Base-by-base conservation (phyloP, 2,329 filamentous ascomycete species). In the Aspergillus terreus region DNA sequence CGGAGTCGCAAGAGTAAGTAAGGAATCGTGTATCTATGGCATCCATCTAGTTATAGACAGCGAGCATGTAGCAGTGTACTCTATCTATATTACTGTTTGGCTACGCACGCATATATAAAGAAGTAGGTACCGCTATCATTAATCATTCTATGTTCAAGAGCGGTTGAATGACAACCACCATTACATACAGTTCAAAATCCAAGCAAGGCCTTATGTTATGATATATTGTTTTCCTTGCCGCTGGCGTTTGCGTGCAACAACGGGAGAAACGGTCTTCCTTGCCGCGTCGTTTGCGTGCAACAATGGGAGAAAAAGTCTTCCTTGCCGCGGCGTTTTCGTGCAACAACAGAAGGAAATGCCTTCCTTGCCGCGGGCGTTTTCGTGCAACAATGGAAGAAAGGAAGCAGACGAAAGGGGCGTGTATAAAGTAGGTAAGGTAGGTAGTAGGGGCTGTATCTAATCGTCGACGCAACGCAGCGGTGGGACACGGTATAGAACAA, bases 1-100 rank as follows among this genome's bases (percentile, higher is more conserved):
- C 51, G 40, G 47, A 50, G 46, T 23, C 35, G 46, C 11, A 56
- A 51, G 32, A 55, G 51, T 47, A 55, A 44, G 44, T 50, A 43
- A 32, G 19, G 19, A 44, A 32, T 36, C 10, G 6, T 17, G 43
- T 45, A 12, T 17, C n/a, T 23, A 38, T 38, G 11, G 23, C 23
- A 23, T 23, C 23, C 23, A 23, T 23, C 6, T 23, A 23, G 23
- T 4, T 30, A 30, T 30, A 30, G 27, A 30, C 27, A 30, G 27
- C 27, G 9, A 30, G 27, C 27, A 30, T 30, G 6, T 30, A 30
- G 27, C 27, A 2, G 27, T 30, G 27, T 30, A 30, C 27, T 30
- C 27, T 15, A 40, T 15, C 36, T n/a, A 40, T 19, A 12, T 5
- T 15, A 15, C n/a, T 40, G 17, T 7, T 11, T 23, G 15, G 7